These are phyloP conservation scores for Fistulinella prunicolor DNA, from an alignment of 768 basidiomycete species.

Conservation along the genomic window DNA sequence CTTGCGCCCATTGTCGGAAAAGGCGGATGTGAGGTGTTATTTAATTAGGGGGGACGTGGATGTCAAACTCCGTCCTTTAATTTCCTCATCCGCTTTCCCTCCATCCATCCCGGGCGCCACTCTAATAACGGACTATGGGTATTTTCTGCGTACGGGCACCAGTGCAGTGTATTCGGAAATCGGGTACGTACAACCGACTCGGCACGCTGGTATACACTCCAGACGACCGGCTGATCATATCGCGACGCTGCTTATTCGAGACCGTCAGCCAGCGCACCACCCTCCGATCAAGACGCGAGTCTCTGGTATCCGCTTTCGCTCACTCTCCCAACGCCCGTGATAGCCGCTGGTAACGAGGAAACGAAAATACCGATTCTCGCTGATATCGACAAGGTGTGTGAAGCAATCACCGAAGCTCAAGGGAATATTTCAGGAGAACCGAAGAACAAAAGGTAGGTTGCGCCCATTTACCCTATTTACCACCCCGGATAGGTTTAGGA, in stretches of 20 bases:
- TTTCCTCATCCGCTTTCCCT: not conserved
- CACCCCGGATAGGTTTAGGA: not conserved
- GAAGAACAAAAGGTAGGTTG: not conserved
- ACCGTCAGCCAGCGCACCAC: not conserved
- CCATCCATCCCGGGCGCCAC: not conserved
- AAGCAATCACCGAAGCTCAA: conserved; percentile 1
- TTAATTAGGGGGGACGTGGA: not conserved
- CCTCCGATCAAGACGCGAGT: not conserved
- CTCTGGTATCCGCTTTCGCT: not conserved
- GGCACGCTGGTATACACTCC: not conserved
- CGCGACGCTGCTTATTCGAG: not conserved
- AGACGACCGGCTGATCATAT: not conserved
- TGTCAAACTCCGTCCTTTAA: no score
- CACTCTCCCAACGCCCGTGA: not conserved
- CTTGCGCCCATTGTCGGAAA: no score
- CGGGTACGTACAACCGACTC: not conserved
- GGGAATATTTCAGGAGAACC: not conserved
- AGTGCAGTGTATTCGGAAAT: not conserved
- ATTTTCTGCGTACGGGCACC: not conserved
- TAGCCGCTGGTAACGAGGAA: not conserved
- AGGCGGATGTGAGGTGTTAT: no score
- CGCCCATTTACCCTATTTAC: conserved; percentile 1
- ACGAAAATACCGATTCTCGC: not conserved
- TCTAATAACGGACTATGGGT: not conserved
- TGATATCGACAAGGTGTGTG: conserved; percentile 3